A percentile compares a stretch with the other conserved stretches of the same genome.
phyloP scores from a whole-genome alignment of 495 filamentous ascomycete species.

The Lichina pygmaea region DNA sequence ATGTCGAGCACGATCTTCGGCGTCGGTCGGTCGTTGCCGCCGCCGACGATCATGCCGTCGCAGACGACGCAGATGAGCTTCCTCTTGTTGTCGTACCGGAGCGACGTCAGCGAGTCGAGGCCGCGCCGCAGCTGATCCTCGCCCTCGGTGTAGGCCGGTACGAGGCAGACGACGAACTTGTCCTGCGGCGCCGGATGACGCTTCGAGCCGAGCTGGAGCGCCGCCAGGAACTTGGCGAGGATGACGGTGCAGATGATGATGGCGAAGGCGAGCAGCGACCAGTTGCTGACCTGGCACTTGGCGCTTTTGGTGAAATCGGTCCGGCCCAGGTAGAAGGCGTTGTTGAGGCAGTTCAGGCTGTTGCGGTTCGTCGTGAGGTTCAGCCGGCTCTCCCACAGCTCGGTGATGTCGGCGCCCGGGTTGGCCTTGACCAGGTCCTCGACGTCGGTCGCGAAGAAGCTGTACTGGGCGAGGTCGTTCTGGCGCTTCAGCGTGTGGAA shows the following conservation, averaged over 20 bases:
- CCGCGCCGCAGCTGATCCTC: constrained; percentile 83
- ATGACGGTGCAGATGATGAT: constrained; percentile 59
- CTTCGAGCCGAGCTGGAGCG: constrained; percentile 82
- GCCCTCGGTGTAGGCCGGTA: constrained; percentile 93
- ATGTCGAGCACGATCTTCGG: constrained; percentile 95
- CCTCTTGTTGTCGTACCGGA: constrained; percentile 92
- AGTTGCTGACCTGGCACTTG: constrained; percentile 72
- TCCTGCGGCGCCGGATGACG: constrained; percentile 74
- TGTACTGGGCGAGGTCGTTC: constrained; percentile 23
- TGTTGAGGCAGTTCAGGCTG: constrained; percentile 52
- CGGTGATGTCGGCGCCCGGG: constrained; percentile 51
- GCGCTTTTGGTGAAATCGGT: constrained; percentile 59
- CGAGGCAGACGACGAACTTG: constrained; percentile 96
- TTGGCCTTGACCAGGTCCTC: constrained; percentile 40
- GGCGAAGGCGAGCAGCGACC: constrained; percentile 67
- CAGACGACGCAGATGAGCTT: constrained; percentile 86
- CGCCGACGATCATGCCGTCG: constrained; percentile 89
- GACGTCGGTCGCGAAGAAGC: constrained; percentile 40
- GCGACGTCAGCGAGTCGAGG: constrained; percentile 74
- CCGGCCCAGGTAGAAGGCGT: constrained; percentile 58
- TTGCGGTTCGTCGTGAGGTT: constrained; percentile 21
- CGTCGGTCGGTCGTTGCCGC: constrained; percentile 86
- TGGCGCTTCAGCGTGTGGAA: constrained; percentile 34
- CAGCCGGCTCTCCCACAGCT: constrained; percentile 23
- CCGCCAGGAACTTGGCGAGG: constrained; percentile 71